Conservation (phyloP, 2,329 filamentous ascomycete genomes). For the Scleromitrula shiraiana region DNA sequence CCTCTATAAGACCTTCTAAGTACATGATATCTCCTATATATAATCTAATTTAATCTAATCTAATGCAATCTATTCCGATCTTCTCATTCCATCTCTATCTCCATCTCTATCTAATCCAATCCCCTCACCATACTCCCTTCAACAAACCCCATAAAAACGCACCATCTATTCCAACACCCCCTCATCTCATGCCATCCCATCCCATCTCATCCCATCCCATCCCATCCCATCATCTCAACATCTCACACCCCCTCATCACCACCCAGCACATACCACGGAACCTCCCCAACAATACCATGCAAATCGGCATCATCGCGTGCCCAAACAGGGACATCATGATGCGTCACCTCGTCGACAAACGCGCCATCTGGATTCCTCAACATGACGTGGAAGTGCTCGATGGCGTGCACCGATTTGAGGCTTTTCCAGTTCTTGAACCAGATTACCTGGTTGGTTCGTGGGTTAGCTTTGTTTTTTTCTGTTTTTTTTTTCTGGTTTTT, state of each 20-base stretch:
- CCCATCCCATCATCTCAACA: too few species aligned
- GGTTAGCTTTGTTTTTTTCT: background rate
- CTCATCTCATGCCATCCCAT: too few species aligned
- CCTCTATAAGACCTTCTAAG: too few species aligned
- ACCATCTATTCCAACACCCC: too few species aligned
- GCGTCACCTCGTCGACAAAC: conserved; percentile 65
- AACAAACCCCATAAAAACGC: background rate
- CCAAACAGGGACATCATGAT: too few species aligned
- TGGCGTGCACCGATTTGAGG: conserved; percentile 75
- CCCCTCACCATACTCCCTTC: background rate
- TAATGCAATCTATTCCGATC: too few species aligned
- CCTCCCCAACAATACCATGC: too few species aligned
- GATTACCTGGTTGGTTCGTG: conserved; percentile 39
- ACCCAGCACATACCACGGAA: too few species aligned
- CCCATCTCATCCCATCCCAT: too few species aligned
- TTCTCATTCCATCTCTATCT: background rate
- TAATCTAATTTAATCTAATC: too few species aligned
- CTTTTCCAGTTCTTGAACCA: conserved; percentile 90
- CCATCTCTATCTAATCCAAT: background rate
- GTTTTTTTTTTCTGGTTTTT: background rate
- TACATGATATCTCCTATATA: background rate
- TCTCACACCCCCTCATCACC: too few species aligned
- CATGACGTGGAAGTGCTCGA: conserved; percentile 97
- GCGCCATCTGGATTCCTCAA: conserved; percentile 64
- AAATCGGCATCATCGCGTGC: too few species aligned